Evolutionary conservation across 2,329 filamentous ascomycete genomes (phyloP).

Genomic region (Ophiostoma novo-ulmi): DNA sequence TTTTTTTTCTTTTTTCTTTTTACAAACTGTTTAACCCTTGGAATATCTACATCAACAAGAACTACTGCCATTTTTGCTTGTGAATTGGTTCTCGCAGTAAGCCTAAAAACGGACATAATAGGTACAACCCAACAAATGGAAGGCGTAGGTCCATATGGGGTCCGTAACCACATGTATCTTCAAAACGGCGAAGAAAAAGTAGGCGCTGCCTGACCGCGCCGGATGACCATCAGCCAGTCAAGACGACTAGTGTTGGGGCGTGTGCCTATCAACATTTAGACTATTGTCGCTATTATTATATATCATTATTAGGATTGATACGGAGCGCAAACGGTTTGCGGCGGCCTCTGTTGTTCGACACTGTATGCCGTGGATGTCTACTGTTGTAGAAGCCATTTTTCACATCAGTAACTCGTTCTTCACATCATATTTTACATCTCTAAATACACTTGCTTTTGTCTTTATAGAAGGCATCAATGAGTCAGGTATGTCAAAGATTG

Average conservation of each 20-base stretch:
- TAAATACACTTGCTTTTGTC: neutral
- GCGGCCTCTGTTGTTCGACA: neutral
- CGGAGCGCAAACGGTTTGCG: constrained; percentile 6
- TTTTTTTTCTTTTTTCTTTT: neutral
- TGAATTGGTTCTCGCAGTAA: neutral
- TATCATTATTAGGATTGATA: neutral
- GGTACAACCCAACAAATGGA: neutral
- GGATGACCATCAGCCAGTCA: constrained; percentile 19
- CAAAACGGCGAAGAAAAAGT: neutral
- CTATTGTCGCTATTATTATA: neutral
- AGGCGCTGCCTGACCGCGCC: constrained; percentile 15
- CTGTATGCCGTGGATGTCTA: neutral
- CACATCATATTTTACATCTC: neutral
- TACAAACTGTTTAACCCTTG: neutral
- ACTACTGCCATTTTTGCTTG: too few species aligned
- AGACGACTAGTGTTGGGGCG: neutral
- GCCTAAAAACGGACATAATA: neutral
- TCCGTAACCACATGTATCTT: neutral
- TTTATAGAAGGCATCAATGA: neutral
- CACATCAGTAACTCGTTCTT: neutral
- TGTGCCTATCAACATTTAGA: constrained; percentile 10
- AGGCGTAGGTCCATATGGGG: neutral
- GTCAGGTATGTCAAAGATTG: neutral
- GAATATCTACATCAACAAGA: neutral
- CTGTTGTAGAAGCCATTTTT: neutral